Evolutionary conservation across 1,284 basidiomycete genomes (phyloP), one percentile per base, ranked within the genome.

Genomic region (Cryptococcus sp.): DNA sequence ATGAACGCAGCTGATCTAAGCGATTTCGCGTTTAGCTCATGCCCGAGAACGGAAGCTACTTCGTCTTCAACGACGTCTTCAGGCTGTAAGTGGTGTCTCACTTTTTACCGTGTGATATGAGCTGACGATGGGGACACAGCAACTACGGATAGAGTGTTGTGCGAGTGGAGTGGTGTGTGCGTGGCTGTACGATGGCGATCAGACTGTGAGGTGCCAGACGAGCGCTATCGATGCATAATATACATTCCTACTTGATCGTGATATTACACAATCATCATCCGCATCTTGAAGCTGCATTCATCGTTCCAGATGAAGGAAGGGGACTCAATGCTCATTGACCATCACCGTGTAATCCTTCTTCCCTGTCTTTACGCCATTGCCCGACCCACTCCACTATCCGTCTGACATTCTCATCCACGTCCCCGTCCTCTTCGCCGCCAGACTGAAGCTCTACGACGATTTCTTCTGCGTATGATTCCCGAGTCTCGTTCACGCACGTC

Each of bases 51-150:
- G 77, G 71, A 26, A 85, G 85, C 66, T 97, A 91, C 83, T 97
- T 88, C 76, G 89, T 97, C 87, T 82, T 83, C 75, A 93, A 93
- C 78, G 90, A 93, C 77, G 86, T 93, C 65, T 93, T 94, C 88
- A 87, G 90, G 73, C 85, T 94, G 78, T 79, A 53, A 66, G 76
- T 71, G 5, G 7, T 19, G 37, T 38, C 17, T 29, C 20, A n/a
- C n/a, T 2, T 10, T 34, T 10, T 2, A 2, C 29, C 13, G 29
- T 10, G 29, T 5, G 13, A 22, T 44, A 5, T 44, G 41, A 22
- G n/a, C 41, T 44, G 49, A 29, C 38, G 46, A 50, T 20, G 26
- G 19, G 23, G 15, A 40, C 15, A 22, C 26, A 64, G 57, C 34
- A 58, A 64, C 54, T 64, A 62, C 54, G 60, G 60, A 56, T 62